Conservation (phyloP, 1,284 basidiomycete species). For the Entoloma clypeatum region DNA sequence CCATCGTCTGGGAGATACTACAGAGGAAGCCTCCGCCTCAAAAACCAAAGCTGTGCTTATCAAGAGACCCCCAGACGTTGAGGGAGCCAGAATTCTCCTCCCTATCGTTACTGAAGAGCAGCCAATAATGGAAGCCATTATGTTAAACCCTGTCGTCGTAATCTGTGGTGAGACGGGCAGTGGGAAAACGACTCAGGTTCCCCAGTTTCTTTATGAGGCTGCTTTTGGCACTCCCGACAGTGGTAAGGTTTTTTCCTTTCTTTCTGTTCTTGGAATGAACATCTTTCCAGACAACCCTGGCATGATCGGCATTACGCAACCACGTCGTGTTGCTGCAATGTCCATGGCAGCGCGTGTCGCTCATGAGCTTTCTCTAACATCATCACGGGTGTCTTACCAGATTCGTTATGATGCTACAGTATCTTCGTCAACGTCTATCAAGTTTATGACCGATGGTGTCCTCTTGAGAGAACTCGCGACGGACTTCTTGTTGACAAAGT, state of each 20-base stretch:
- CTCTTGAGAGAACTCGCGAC: slow-evolving; percentile 88
- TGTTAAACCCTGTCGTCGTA: slow-evolving; percentile 85
- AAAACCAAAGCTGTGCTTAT: slow-evolving; percentile 56
- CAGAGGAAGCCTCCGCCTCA: slow-evolving; percentile 15
- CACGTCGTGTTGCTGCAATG: slow-evolving; percentile 94
- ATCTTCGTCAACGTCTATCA: slow-evolving; percentile 86
- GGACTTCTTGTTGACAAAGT: slow-evolving; percentile 88
- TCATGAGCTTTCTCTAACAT: slow-evolving; percentile 79
- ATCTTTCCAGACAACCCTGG: slow-evolving; percentile 80
- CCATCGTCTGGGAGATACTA: slow-evolving; percentile 43
- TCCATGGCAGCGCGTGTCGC: slow-evolving; percentile 93
- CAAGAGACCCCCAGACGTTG: slow-evolving; percentile 68
- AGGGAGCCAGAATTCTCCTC: slow-evolving; percentile 75
- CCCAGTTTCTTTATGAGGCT: slow-evolving; percentile 96
- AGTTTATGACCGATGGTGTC: slow-evolving; percentile 99
- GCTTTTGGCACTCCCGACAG: slow-evolving; percentile 85
- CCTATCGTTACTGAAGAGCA: slow-evolving; percentile 96
- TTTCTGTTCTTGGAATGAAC: slow-evolving; percentile 5
- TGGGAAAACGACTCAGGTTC: slow-evolving; percentile 98
- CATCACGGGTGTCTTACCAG: slow-evolving; percentile 88
- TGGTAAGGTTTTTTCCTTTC: slow-evolving; percentile 44
- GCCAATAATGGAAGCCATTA: slow-evolving; percentile 87
- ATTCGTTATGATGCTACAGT: slow-evolving; percentile 97
- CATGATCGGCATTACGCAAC: slow-evolving; percentile 98
- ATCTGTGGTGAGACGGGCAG: slow-evolving; percentile 98